Percentiles rank a stretch among this genome's conserved stretches.
Evolutionary conservation across 1,284 basidiomycete genomes (phyloP).

Genomic region (Cutaneotrichosporon daszewskae): DNA sequence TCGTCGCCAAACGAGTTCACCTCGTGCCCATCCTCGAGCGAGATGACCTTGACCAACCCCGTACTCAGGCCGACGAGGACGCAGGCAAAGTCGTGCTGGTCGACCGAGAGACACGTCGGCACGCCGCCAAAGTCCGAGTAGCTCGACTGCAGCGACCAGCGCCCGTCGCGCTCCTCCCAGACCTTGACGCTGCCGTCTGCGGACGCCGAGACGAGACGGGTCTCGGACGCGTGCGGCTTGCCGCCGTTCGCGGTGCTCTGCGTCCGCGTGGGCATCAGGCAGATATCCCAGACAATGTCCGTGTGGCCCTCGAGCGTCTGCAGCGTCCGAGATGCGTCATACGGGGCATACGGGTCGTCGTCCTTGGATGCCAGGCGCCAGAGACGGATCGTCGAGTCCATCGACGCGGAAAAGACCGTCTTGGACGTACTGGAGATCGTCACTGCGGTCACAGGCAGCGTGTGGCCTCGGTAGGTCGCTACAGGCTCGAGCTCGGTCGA

Average conservation of each 20-base stretch:
- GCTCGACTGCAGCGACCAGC: slow-evolving; percentile 25
- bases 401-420: slow-evolving; percentile 80
- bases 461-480: slow-evolving; percentile 87
- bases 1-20: slow-evolving; percentile 54
- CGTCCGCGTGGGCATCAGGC: slow-evolving; percentile 46
- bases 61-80: slow-evolving; percentile 72
- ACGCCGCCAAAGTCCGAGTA: slow-evolving; percentile 38
- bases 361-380: slow-evolving; percentile 69
- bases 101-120: slow-evolving; percentile 63
- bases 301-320: slow-evolving; percentile 85
- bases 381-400: slow-evolving; percentile 83
- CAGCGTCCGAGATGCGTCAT: slow-evolving; percentile 68
- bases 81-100: slow-evolving; percentile 44
- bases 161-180: slow-evolving; percentile 58
- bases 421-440: slow-evolving; percentile 72
- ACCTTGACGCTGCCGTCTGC: slow-evolving; percentile 89
- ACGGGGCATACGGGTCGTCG: slow-evolving; percentile 78
- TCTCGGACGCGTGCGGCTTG: slow-evolving; percentile 28
- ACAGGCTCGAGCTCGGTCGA: slow-evolving; percentile 77
- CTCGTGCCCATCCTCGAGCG: slow-evolving; percentile 78
- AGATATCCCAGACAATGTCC: slow-evolving; percentile 92
- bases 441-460: slow-evolving; percentile 82
- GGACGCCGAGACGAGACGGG: slow-evolving; percentile 75
- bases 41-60: slow-evolving; percentile 82
- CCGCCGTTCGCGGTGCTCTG: slow-evolving; percentile 1